These are phyloP conservation scores for Oryza australiensis DNA, from an alignment of 176 grass and related monocot species.

Conservation along the genomic window DNA sequence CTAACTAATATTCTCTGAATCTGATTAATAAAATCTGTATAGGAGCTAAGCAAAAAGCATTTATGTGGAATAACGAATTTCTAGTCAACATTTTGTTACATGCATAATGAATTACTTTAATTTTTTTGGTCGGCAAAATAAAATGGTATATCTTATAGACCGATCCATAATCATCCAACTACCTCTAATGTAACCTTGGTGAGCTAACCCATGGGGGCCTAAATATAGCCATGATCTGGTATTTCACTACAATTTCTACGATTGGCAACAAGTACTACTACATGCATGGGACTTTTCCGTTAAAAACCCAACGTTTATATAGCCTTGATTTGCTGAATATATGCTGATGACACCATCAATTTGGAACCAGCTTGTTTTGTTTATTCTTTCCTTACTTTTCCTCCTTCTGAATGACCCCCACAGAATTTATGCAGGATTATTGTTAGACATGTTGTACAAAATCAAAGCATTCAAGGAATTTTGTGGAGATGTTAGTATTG, in stretches of 20 bases:
- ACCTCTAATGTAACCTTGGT: constrained; percentile 19
- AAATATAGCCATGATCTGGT: neutral
- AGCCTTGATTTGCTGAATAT: constrained; percentile 37
- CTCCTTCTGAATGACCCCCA: neutral
- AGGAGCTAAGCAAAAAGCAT: too few relatives aligned
- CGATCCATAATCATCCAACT: constrained; percentile 22
- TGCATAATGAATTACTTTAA: too few relatives aligned
- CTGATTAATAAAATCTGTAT: too few relatives aligned
- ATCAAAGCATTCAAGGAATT: constrained; percentile 17
- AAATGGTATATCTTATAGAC: too few relatives aligned
- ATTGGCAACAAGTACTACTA: constrained; percentile 3
- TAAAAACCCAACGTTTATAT: neutral
- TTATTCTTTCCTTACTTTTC: neutral
- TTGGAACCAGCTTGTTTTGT: neutral
- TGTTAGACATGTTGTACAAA: constrained; percentile 23
- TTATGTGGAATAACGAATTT: too few relatives aligned
- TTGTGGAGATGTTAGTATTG: constrained; percentile 14
- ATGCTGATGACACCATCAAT: constrained; percentile 33
- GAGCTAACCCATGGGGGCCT: neutral
- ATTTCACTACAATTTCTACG: constrained; percentile 11
- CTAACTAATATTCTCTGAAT: too few relatives aligned
- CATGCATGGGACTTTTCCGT: neutral
- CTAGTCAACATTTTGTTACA: too few relatives aligned
- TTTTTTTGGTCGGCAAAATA: too few relatives aligned
- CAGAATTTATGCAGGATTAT: neutral